Base-by-base conservation (phyloP, 139 green algal genomes). In the Volvox africanus region DNA sequence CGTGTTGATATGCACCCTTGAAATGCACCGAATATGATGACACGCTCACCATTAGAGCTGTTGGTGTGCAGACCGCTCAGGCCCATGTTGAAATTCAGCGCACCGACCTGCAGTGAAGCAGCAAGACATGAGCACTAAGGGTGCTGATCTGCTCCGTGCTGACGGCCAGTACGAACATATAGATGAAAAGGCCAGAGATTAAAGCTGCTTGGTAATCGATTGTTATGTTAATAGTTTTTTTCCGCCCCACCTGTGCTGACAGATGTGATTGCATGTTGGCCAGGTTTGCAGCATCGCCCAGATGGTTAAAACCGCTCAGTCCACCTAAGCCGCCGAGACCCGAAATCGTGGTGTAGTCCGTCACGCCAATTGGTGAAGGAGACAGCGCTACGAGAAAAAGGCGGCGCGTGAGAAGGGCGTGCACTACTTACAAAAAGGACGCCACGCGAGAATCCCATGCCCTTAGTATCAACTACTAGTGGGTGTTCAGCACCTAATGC, bases 181-280 rank as follows among this genome's bases (percentile, higher is more conserved):
- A n/a, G n/a, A n/a, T n/a, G n/a, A n/a, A n/a, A n/a, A n/a, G n/a
- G n/a, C n/a, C n/a, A n/a, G n/a, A n/a, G n/a, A n/a, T n/a, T n/a
- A n/a, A n/a, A n/a, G n/a, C n/a, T n/a, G n/a, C n/a, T n/a, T n/a
- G n/a, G n/a, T n/a, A n/a, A n/a, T n/a, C n/a, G n/a, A n/a, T n/a
- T n/a, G n/a, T n/a, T n/a, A n/a, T n/a, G n/a, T n/a, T n/a, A n/a
- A n/a, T n/a, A n/a, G n/a, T n/a, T n/a, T n/a, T n/a, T n/a, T 19
- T 19, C 65, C 2, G 65, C 5, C 82, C 21, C 44, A 92, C 85
- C 69, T 92, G 80, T 61, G 73, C 71, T 55, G 44, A 61, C 85
- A 89, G 71, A 37, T 89, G 69, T 28, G 71, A 82, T 73, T 89
- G 85, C 85, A 89, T 89, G 84, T 89, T 89, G 37, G 71, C 86